Evolutionary conservation across 2,329 filamentous ascomycete genomes (phyloP).

Genomic region (Microthyrium microscopicum): DNA sequence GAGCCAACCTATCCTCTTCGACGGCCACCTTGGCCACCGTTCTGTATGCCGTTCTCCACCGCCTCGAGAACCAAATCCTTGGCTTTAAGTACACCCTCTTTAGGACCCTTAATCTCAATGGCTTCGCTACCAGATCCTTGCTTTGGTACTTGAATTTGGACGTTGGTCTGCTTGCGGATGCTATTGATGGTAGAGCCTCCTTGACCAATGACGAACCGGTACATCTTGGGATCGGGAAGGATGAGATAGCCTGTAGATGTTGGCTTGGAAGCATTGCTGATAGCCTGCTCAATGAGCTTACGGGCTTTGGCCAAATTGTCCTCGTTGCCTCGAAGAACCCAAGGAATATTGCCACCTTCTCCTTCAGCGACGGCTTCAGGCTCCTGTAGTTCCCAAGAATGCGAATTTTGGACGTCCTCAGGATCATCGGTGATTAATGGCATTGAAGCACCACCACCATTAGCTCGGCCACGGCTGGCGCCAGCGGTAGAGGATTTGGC

Average conservation of each 20-base stretch:
- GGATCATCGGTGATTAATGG: conserved; percentile 90
- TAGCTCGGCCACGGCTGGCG: conserved; percentile 21
- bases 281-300: conserved; percentile 52
- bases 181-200: conserved; percentile 82
- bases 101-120: conserved; percentile 72
- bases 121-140: conserved; percentile 53
- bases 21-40: conserved; percentile 4
- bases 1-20: too few relatives aligned
- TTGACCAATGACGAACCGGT: conserved; percentile 78
- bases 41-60: conserved; percentile 41
- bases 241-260: conserved; percentile 72
- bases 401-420: conserved; percentile 41
- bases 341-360: conserved; percentile 47
- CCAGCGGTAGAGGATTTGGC: conserved; percentile 37
- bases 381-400: conserved; percentile 75
- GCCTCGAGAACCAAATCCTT: conserved; percentile 78
- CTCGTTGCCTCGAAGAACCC: conserved; percentile 62
- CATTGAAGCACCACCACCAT: conserved; percentile 43
- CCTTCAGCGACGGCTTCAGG: conserved; percentile 35
- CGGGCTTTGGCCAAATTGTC: conserved; percentile 75
- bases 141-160: conserved; percentile 74
- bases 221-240: conserved; percentile 74
- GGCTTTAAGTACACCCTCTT: conserved; percentile 69
- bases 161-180: conserved; percentile 82
- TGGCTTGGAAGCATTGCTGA: conserved; percentile 54